These are phyloP conservation scores for Trichoderma koningiopsis DNA, from an alignment of 2,329 filamentous ascomycete species.

Conservation along the genomic window DNA sequence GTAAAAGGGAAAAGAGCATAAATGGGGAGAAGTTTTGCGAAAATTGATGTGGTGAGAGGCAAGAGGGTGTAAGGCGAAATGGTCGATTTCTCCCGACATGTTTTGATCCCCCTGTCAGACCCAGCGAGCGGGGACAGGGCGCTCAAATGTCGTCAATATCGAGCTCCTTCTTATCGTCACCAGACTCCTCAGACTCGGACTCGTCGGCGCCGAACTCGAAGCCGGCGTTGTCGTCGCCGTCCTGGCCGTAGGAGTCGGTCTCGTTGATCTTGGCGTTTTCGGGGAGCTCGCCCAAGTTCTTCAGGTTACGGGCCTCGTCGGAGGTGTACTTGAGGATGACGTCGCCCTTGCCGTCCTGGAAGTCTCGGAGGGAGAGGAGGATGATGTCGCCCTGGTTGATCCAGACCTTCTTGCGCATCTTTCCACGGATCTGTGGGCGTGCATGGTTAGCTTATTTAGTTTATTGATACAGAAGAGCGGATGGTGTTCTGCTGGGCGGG, in stretches of 20 bases:
- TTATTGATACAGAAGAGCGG: neutral
- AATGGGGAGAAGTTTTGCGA: neutral
- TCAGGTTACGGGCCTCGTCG: conserved; percentile 92
- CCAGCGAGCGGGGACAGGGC: neutral
- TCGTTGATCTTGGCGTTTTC: conserved; percentile 99
- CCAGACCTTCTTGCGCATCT: conserved; percentile 99
- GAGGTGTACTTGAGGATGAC: conserved; percentile 96
- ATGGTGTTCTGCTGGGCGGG: neutral
- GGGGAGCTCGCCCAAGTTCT: conserved; percentile 95
- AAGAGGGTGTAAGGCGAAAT: conserved; percentile 14
- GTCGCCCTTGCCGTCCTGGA: conserved; percentile 94
- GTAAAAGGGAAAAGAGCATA: conserved; percentile 4
- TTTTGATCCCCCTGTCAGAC: neutral
- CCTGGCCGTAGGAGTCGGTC: conserved; percentile 90
- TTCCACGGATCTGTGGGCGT: conserved; percentile 65
- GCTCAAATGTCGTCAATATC: conserved; percentile 93
- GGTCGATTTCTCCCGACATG: conserved; percentile 6
- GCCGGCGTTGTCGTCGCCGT: conserved; percentile 92
- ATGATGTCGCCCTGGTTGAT: conserved; percentile 98
- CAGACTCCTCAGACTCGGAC: conserved; percentile 57
- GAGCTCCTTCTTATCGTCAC: conserved; percentile 70
- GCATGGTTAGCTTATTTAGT: neutral
- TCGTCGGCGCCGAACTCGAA: conserved; percentile 99
- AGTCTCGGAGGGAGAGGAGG: conserved; percentile 83
- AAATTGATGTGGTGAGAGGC: conserved; percentile 20